Base-by-base conservation (phyloP, 1,284 basidiomycete species). In the Fomitopsis schrenkii region DNA sequence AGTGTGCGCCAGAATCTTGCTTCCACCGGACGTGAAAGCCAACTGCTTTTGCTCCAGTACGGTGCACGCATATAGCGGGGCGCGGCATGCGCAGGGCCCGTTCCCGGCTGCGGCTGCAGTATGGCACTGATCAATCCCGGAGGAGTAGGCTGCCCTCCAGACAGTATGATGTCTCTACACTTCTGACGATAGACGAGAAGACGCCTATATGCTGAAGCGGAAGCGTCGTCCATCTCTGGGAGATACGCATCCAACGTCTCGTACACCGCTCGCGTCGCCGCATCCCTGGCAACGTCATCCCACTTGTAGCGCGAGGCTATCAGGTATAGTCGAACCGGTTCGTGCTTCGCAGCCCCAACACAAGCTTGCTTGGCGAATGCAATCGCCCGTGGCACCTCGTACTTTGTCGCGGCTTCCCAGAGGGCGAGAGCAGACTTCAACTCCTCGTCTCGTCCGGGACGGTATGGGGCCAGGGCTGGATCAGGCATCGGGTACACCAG, bases 401-500 rank as follows among this genome's bases (percentile, higher is more conserved):
- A 64, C 28, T 55, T 62, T 14, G 26, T 55, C 9, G 46, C 35
- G 2, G 58, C 52, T 7, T 53, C 15, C 3, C 3, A 53, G 6
- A 53, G 50, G 17, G 28, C 9, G 28, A 28, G 2, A 10, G 48
- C 48, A 15, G 8, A 9, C 9, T 9, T 22, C 48, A 28, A 5
- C 10, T 9, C 30, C 5, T 2, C 48, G 28, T 30, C 28, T 7
- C 22, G 22, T 22, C 22, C 22, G 22, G 22, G 22, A 22, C 22
- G 22, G 22, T 22, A 8, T 5, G 8, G 50, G n/a, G 15, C 30
- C 45, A n/a, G 7, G 4, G 7, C 5, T 9, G 62, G 67, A 35
- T 66, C 61, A 8, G 56, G 36, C 48, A 65, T 58, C 0, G 70
- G 70, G 48, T 71, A 71, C 15, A 58, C 50, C 38, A 68, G 57